phyloP scores from a whole-genome alignment of 768 basidiomycete genomes.

The Naganishia friedmannii region DNA sequence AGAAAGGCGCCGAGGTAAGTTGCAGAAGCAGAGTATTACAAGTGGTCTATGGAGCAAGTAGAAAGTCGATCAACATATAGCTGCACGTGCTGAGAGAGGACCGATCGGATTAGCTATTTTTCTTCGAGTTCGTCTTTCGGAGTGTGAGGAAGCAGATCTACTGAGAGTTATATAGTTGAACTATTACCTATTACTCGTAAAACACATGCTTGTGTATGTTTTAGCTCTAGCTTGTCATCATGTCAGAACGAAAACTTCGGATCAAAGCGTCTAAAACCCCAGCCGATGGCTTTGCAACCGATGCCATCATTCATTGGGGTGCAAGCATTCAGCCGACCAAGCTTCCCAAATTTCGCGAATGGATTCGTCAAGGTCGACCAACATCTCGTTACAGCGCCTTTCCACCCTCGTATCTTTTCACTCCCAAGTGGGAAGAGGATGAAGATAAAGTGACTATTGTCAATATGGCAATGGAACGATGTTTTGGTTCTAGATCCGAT shows the following conservation, averaged over 20 bases:
- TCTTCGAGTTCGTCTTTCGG: no score
- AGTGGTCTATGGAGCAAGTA: no score
- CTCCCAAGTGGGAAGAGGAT: not conserved
- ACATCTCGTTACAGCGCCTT: not conserved
- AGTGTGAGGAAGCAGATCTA: no score
- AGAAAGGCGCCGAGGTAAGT: no score
- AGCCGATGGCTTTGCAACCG: not conserved
- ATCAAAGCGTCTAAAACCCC: not conserved
- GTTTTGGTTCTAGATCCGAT: not conserved
- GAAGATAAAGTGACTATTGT: not conserved
- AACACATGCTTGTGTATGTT: no score
- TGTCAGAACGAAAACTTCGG: not conserved
- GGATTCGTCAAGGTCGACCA: not conserved
- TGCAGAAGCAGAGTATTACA: no score
- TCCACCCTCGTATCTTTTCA: not conserved
- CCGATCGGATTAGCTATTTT: no score
- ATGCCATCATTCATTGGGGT: conserved; percentile 2
- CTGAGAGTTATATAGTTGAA: no score
- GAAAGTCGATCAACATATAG: no score
- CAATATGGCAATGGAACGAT: conserved; percentile 7
- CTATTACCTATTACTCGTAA: not conserved
- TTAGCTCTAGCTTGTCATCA: no score
- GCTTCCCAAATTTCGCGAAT: not conserved
- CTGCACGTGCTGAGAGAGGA: no score
- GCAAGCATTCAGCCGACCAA: not conserved